Percentiles rank a stretch among this genome's conserved stretches.
Evolutionary conservation across 768 basidiomycete genomes (phyloP).

Genomic region (Steccherinum ochraceum): DNA sequence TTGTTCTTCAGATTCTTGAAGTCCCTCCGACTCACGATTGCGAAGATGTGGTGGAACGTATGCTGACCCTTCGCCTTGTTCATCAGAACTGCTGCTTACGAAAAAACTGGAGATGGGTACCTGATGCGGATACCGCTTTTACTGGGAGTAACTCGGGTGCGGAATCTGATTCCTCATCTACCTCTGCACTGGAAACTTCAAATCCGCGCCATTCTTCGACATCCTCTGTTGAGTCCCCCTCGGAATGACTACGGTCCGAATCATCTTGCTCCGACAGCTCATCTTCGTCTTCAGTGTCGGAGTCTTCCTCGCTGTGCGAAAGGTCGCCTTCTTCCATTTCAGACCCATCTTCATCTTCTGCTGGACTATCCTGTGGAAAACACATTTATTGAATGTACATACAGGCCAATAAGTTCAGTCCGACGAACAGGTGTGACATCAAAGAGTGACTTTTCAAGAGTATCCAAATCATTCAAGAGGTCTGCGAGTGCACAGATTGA

Average conservation of each 20-base stretch:
- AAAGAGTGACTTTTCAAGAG: slow-evolving; percentile 15
- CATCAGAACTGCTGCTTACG: too few relatives aligned
- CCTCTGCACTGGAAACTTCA: slow-evolving; percentile 20
- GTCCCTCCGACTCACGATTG: slow-evolving; percentile 33
- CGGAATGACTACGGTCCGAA: not conserved
- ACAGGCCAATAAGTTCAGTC: not conserved
- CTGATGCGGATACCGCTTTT: not conserved
- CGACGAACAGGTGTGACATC: slow-evolving; percentile 1
- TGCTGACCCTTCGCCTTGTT: slow-evolving; percentile 28
- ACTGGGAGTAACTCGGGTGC: slow-evolving; percentile 14
- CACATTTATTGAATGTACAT: not conserved
- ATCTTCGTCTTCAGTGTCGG: slow-evolving; percentile 12
- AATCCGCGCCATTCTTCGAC: slow-evolving; percentile 37
- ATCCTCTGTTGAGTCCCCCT: slow-evolving; percentile 13
- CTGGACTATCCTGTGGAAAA: too few relatives aligned
- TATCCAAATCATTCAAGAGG: slow-evolving; percentile 20
- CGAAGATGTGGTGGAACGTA: slow-evolving; percentile 86
- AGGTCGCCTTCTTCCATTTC: too few relatives aligned
- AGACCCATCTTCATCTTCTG: slow-evolving; percentile 14
- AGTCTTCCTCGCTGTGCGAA: slow-evolving; percentile 22
- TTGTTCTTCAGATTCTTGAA: slow-evolving; percentile 28
- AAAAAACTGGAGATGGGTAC: too few relatives aligned
- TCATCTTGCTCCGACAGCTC: slow-evolving; percentile 6
- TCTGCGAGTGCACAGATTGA: slow-evolving; percentile 14
- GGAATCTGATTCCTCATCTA: slow-evolving; percentile 30